Percentiles rank a stretch among this genome's conserved stretches.
phyloP scores from a whole-genome alignment of 371 early-diverging fungal genomes.

The Phascolomyces articulosus region DNA sequence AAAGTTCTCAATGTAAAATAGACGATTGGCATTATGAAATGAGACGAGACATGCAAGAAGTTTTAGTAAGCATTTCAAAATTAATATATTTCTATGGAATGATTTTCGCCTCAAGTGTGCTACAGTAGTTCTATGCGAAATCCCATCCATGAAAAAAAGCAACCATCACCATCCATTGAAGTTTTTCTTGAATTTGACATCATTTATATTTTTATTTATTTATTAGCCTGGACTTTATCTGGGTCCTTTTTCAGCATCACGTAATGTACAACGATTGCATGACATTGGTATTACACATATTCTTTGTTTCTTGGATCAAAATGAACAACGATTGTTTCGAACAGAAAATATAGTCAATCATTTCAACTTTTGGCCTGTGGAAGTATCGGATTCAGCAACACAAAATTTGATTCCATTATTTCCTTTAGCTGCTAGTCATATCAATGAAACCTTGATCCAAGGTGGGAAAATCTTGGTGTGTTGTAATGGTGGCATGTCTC shows the following conservation, averaged over 20 bases:
- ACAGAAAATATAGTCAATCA: conserved; percentile 19
- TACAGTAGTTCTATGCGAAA: too few species aligned
- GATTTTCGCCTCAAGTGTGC: too few species aligned
- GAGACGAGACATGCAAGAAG: conserved; percentile 84
- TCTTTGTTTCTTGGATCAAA: conserved; percentile 70
- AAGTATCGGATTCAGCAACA: conserved; percentile 63
- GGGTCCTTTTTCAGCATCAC: conserved; percentile 79
- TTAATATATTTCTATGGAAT: too few species aligned
- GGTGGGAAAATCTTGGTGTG: conserved; percentile 77
- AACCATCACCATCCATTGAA: too few species aligned
- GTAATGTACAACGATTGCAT: conserved; percentile 57
- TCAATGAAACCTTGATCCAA: conserved; percentile 51
- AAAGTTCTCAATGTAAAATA: conserved; percentile 15
- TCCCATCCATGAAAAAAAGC: too few species aligned
- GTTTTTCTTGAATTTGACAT: too few species aligned
- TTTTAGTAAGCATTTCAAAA: conserved; percentile 49
- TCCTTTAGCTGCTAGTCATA: conserved; percentile 59
- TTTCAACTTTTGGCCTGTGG: conserved; percentile 45
- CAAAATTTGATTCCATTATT: conserved; percentile 84
- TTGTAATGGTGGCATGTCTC: conserved; percentile 86
- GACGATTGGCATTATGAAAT: conserved; percentile 79
- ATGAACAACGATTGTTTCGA: conserved; percentile 53
- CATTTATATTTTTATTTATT: background rate
- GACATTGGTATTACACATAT: conserved; percentile 72
- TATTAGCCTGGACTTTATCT: conserved; percentile 71